Evolutionary conservation across 352 stramenopile genomes (phyloP).

Genomic region (Aphanomyces invadans): DNA sequence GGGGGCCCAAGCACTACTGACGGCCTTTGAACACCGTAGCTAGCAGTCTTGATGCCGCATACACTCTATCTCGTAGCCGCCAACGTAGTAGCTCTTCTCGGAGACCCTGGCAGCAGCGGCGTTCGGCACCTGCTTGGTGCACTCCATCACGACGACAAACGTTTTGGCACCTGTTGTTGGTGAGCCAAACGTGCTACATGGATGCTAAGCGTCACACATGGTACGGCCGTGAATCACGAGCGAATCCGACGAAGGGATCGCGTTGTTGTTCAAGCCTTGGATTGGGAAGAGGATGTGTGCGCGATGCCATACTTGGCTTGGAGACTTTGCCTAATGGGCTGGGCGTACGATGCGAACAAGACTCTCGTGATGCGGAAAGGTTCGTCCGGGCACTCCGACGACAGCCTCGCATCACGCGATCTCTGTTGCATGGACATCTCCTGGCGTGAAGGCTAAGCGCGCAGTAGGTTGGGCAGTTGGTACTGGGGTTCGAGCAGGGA

Average conservation of each 20-base stretch:
- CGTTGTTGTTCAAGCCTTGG: neutral
- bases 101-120: neutral
- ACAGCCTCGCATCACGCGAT: neutral
- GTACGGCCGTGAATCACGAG: neutral
- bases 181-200: neutral
- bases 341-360: slow-evolving; percentile 19
- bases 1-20: neutral
- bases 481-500: neutral
- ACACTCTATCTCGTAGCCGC: slow-evolving; percentile 17
- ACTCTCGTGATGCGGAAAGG: slow-evolving; percentile 5
- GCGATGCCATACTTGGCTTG: slow-evolving; percentile 2
- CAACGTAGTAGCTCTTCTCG: slow-evolving; percentile 8
- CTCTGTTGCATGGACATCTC: neutral
- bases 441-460: neutral
- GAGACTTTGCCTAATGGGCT: neutral
- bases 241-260: neutral
- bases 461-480: slow-evolving; percentile 10
- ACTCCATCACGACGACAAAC: slow-evolving; percentile 1
- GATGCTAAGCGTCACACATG: neutral
- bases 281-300: neutral
- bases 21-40: neutral
- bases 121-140: neutral
- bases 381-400: neutral
- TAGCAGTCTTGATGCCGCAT: neutral
- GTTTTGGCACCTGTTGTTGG: neutral